These are phyloP conservation scores for Vitis rotundifolia DNA, from an alignment of 164 flowering plant genomes.

Conservation along the genomic window DNA sequence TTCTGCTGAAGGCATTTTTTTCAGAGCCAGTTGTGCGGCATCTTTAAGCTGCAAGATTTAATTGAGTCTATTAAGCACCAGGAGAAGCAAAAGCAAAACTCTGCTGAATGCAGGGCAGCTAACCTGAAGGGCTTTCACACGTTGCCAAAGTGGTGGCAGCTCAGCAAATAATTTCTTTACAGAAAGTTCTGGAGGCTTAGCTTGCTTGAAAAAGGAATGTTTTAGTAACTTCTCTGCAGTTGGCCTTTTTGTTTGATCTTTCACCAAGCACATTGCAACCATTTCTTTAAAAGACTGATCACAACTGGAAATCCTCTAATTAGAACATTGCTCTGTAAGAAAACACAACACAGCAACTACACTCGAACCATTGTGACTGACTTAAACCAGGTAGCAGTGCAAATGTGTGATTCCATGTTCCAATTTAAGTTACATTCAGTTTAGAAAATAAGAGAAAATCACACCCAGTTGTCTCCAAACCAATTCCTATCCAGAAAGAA, in stretches of 20 bases:
- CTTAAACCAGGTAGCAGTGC: neutral
- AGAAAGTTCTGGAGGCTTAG: conserved; percentile 86
- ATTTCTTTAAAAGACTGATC: conserved; percentile 97
- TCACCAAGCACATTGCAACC: conserved; percentile 99
- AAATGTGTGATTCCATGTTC: neutral
- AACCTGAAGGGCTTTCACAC: conserved; percentile 96
- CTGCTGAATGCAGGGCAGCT: neutral
- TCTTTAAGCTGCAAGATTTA: conserved; percentile 75
- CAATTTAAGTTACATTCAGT: neutral
- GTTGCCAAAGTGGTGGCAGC: conserved; percentile 92
- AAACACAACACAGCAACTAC: conserved; percentile 3
- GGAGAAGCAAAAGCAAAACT: conserved; percentile 1
- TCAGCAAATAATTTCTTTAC: conserved; percentile 75
- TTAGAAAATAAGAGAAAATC: neutral
- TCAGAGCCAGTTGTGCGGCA: conserved; percentile 92
- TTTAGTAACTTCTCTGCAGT: conserved; percentile 88
- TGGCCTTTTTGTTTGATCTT: conserved; percentile 98
- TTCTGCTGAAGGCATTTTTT: conserved; percentile 95
- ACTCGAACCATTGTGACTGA: neutral
- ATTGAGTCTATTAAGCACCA: conserved; percentile 13
- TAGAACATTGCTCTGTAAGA: conserved; percentile 35
- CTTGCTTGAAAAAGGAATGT: conserved; percentile 86
- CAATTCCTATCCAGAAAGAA: conserved; percentile 31
- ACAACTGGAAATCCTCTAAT: conserved; percentile 61
- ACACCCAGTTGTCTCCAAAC: neutral